phyloP scores from a whole-genome alignment of 192 early-diverging fungal genomes.

The Physocladia obscura region DNA sequence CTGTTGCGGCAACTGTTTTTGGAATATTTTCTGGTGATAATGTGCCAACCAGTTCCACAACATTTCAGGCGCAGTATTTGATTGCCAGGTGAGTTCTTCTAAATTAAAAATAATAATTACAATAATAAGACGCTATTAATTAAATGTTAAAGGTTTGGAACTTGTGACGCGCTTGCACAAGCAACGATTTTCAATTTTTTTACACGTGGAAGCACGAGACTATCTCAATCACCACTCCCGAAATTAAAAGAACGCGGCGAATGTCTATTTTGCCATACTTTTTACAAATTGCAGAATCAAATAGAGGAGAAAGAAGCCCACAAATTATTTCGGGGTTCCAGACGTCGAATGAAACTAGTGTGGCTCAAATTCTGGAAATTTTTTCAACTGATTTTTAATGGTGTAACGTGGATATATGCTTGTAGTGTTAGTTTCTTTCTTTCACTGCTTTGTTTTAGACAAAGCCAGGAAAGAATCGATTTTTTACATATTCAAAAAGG shows the following conservation, averaged over 20 bases:
- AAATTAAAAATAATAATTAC: background rate
- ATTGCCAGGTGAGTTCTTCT: slow-evolving; percentile 4
- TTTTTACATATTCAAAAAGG: background rate
- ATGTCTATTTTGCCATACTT: slow-evolving; percentile 21
- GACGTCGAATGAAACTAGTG: background rate
- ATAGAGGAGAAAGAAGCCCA: background rate
- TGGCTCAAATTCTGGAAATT: slow-evolving; percentile 12
- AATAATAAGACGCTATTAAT: background rate
- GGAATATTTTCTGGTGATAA: background rate
- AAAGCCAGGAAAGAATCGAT: background rate
- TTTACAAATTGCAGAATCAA: slow-evolving; percentile 13
- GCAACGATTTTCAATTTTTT: background rate
- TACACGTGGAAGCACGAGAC: background rate
- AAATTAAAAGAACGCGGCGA: background rate
- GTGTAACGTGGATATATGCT: background rate
- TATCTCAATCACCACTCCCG: background rate
- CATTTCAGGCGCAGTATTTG: slow-evolving; percentile 19
- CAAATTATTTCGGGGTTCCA: background rate
- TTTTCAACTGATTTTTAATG: background rate
- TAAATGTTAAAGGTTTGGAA: background rate
- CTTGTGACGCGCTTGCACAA: background rate
- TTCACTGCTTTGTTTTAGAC: background rate
- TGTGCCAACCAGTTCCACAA: background rate
- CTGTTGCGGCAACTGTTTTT: slow-evolving; percentile 1
- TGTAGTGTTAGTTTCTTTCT: background rate